Conservation (phyloP, 73 alveolate species). For the Tetrahymena malaccensis region DNA sequence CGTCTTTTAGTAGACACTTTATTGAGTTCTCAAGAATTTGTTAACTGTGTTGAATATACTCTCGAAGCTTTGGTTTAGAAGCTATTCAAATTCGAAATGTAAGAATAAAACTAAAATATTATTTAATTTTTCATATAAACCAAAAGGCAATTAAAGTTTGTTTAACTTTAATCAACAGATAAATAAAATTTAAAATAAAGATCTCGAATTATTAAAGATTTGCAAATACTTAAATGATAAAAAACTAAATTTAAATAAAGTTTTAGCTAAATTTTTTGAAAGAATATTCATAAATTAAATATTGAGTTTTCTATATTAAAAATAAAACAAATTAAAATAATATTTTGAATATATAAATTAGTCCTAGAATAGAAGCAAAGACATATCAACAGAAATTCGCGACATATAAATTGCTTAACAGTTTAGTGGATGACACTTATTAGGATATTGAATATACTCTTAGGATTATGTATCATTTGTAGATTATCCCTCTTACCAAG, state of each 20-base stretch:
- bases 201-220: no score
- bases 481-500: constrained; percentile 89
- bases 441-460: constrained; percentile 70
- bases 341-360: background rate
- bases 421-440: constrained; percentile 62
- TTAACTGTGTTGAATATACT: constrained; percentile 80
- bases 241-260: no score
- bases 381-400: constrained; percentile 49
- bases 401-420: constrained; percentile 45
- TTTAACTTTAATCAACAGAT: no score
- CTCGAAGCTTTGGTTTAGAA: constrained; percentile 70
- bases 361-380: constrained; percentile 59
- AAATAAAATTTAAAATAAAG: no score
- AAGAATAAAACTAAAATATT: constrained; percentile 10
- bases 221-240: no score
- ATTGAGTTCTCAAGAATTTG: constrained; percentile 76
- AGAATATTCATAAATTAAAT: no score
- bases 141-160: no score
- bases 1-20: constrained; percentile 89
- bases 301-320: no score
- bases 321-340: no score
- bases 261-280: background rate
- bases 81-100: constrained; percentile 59
- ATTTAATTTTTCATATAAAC: background rate
- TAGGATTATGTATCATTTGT: constrained; percentile 61